These are phyloP conservation scores for Wickerhamiella galacta DNA, from an alignment of 805 yeast genomes.

Conservation along the genomic window DNA sequence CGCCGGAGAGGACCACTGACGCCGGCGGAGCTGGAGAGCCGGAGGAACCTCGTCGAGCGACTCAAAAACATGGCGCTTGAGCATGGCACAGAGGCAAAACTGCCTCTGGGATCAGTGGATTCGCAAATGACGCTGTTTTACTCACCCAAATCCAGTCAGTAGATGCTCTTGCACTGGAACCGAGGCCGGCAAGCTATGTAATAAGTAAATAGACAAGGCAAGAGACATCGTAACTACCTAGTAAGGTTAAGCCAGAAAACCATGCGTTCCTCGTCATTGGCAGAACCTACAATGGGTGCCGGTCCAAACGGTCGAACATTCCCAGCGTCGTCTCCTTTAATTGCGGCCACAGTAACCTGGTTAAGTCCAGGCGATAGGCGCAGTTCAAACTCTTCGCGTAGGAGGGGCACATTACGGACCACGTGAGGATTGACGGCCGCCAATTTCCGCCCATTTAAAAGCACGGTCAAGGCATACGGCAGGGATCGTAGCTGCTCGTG, in stretches of 20 bases:
- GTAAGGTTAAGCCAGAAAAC: slow-evolving; percentile 15
- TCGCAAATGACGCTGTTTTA: not conserved
- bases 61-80: not conserved
- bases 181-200: too few species aligned
- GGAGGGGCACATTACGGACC: slow-evolving; percentile 4
- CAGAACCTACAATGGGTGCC: slow-evolving; percentile 17
- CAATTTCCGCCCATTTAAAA: slow-evolving; percentile 19
- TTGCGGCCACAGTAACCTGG: slow-evolving; percentile 19
- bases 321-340: slow-evolving; percentile 13
- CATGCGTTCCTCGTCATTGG: slow-evolving; percentile 17
- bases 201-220: too few species aligned
- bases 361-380: slow-evolving; percentile 22
- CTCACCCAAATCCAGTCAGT: not conserved
- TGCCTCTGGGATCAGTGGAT: not conserved
- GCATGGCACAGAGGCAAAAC: not conserved
- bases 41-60: slow-evolving; percentile 5
- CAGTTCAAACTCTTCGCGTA: slow-evolving; percentile 19
- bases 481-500: slow-evolving; percentile 25
- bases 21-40: slow-evolving; percentile 7
- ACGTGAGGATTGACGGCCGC: slow-evolving; percentile 11
- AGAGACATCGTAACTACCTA: too few species aligned
- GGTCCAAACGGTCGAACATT: slow-evolving; percentile 16
- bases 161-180: too few species aligned
- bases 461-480: slow-evolving; percentile 18
- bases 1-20: slow-evolving; percentile 13